Base-by-base conservation (phyloP, 768 basidiomycete species). In the Mycena pura region DNA sequence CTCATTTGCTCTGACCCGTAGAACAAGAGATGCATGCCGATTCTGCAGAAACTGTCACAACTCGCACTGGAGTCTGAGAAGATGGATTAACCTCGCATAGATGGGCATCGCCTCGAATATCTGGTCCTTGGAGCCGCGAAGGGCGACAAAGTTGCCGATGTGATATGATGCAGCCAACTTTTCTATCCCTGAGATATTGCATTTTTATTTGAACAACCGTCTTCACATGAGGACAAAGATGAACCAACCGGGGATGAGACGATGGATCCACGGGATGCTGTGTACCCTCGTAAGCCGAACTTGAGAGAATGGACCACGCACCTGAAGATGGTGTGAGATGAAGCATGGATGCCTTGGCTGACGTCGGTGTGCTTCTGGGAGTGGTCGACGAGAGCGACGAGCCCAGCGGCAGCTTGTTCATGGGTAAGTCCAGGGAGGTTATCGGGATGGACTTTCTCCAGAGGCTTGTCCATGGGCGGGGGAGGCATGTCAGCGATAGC, bases 21-120 rank as follows among this genome's bases (percentile, higher is more conserved):
- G 66, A 91, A 93, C 25, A 92, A 73, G 6, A 93, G 78, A 67
- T 92, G 91, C 91, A 92, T 92, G 7, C 87, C 88, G 44, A 90
- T 78, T 38, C 59, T 50, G 38, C 6, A 7, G 36, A 10, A n/a
- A 21, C 80, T 80, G 43, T 62, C 17, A 19, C 49, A 24, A 31
- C 17, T 63, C 27, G 46, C 49, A 41, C 10, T 22, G 14, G 3
- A 27, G n/a, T 6, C n/a, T 25, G 34, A 15, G 21, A 7, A 17
- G 17, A 2, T 5, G 21, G 27, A 29, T 21, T 8, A 3, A 80
- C 72, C 86, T 78, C 2, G 84, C 82, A 66, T 86, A 91, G 41
- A 91, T 77, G 1, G 90, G 90, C 90, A 92, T 92, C 29, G 80
- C 80, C 76, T 92, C 90, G 58, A 90, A 91, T 60, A 87, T 78